These are phyloP conservation scores for Aspergillus pseudoviridinutans DNA, from an alignment of 2,329 filamentous ascomycete species.

Conservation along the genomic window DNA sequence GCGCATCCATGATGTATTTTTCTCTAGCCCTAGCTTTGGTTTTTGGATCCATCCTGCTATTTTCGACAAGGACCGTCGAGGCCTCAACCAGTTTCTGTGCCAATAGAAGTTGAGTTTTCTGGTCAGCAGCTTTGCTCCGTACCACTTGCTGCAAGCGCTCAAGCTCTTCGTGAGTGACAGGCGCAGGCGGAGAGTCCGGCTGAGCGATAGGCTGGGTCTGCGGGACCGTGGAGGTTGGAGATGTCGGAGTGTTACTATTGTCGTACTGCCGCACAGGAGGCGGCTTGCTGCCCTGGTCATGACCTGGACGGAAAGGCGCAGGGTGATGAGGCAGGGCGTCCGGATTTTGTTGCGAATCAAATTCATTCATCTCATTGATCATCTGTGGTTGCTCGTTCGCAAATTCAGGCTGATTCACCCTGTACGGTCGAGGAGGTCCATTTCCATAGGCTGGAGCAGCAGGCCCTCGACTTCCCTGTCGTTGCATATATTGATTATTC, in stretches of 20 bases:
- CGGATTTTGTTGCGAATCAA: conserved; percentile 42
- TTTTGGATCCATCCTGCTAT: conserved; percentile 65
- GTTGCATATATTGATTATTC: conserved; percentile 13
- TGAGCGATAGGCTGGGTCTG: conserved; percentile 13
- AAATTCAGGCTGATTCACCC: conserved; percentile 19
- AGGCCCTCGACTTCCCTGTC: conserved; percentile 9
- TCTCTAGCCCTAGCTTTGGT: conserved; percentile 66
- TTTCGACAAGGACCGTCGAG: conserved; percentile 70
- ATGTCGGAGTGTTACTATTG: conserved; percentile 23
- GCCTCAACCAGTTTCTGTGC: conserved; percentile 86
- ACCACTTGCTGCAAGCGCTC: conserved; percentile 67
- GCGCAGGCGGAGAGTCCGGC: conserved; percentile 30
- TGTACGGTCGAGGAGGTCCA: conserved; percentile 18
- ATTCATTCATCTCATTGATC: conserved; percentile 10
- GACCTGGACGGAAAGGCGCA: conserved; percentile 51
- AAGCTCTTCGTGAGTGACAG: conserved; percentile 74
- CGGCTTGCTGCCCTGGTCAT: conserved; percentile 44
- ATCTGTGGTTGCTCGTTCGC: conserved; percentile 12
- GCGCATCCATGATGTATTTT: conserved; percentile 76
- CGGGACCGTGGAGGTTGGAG: conserved; percentile 35
- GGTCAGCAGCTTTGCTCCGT: conserved; percentile 68
- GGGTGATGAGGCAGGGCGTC: conserved; percentile 56
- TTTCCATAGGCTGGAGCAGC: conserved; percentile 12
- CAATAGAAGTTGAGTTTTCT: conserved; percentile 65
- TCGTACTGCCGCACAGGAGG: conserved; percentile 52